phyloP scores from a whole-genome alignment of 192 early-diverging fungal genomes.

The Backusella australiensis region DNA sequence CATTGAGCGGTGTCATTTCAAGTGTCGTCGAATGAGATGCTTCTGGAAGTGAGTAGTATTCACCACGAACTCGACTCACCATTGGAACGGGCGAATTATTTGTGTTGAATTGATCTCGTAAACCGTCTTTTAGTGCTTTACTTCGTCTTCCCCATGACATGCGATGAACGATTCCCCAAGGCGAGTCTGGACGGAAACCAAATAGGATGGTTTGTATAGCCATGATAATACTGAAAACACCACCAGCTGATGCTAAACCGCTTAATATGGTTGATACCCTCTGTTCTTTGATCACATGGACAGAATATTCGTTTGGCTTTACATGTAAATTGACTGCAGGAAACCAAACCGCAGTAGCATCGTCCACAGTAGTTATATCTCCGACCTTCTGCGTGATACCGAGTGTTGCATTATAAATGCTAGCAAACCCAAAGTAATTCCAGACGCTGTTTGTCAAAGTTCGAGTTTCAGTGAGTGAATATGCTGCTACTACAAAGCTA shows the following conservation, averaged over 20 bases:
- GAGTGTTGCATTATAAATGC: background rate
- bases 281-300: background rate
- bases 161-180: slow-evolving; percentile 16
- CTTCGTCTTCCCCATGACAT: slow-evolving; percentile 14
- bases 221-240: slow-evolving; percentile 6
- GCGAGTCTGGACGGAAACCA: slow-evolving; percentile 18
- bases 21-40: no score
- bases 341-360: background rate
- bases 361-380: background rate
- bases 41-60: background rate
- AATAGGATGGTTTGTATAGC: slow-evolving; percentile 12
- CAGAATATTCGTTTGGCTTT: background rate
- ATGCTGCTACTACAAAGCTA: background rate
- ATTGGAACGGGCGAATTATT: slow-evolving; percentile 1
- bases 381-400: background rate
- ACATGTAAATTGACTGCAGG: background rate
- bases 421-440: slow-evolving; percentile 9
- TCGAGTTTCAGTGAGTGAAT: background rate
- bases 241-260: slow-evolving; percentile 15
- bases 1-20: background rate
- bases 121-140: background rate
- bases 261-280: background rate
- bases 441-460: background rate
- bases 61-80: background rate
- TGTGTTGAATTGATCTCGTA: slow-evolving; percentile 2